A percentile compares a stretch with the other conserved stretches of the same genome.
phyloP scores from a whole-genome alignment of 176 grass and related monocot species.

The Leersia perrieri region DNA sequence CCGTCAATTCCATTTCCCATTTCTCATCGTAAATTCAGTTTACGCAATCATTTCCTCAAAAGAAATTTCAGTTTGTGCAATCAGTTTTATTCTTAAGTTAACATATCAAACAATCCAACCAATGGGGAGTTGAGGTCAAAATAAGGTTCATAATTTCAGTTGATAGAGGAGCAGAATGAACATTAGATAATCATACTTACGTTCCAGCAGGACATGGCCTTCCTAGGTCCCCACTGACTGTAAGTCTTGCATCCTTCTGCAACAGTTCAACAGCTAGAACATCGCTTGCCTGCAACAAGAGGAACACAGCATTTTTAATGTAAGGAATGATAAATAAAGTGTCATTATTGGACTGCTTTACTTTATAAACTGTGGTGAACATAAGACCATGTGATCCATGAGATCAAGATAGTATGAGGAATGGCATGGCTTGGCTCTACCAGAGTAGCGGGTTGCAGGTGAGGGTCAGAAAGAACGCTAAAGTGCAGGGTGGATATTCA shows the following conservation, averaged over 20 bases:
- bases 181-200: constrained; percentile 53
- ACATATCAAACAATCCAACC: background rate
- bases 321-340: background rate
- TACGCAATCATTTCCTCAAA: no score
- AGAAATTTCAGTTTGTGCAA: background rate
- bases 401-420: background rate
- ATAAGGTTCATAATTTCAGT: background rate
- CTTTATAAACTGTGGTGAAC: background rate
- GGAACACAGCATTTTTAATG: background rate
- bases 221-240: constrained; percentile 80
- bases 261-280: constrained; percentile 86
- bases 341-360: background rate
- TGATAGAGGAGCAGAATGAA: background rate
- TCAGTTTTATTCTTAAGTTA: background rate
- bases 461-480: background rate
- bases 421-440: background rate
- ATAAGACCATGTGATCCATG: background rate
- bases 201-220: constrained; percentile 86
- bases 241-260: constrained; percentile 87
- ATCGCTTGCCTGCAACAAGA: constrained; percentile 71
- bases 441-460: background rate
- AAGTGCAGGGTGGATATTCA: background rate
- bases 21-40: background rate
- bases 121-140: background rate
- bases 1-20: background rate